Conservation (phyloP, 78 protist genomes). For the Dictyostelium firmibasis region DNA sequence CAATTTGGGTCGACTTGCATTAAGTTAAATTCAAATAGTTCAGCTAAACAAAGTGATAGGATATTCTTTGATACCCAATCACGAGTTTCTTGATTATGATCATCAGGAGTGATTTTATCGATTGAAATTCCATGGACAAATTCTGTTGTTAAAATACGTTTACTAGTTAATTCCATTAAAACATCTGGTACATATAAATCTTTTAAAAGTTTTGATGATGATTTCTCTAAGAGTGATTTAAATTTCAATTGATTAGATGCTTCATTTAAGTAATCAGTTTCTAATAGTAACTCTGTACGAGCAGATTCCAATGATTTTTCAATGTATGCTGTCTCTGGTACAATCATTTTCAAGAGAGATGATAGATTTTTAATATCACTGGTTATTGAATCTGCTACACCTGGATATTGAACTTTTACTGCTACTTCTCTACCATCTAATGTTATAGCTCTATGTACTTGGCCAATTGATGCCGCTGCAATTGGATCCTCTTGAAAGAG, state of each 20-base stretch:
- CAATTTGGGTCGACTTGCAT: conserved; percentile 96
- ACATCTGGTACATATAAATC: conserved; percentile 65
- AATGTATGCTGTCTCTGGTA: conserved; percentile 89
- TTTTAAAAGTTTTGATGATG: not conserved
- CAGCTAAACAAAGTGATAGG: conserved; percentile 81
- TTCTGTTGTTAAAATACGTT: conserved; percentile 83
- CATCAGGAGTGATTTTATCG: conserved; percentile 33
- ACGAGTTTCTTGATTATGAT: conserved; percentile 46
- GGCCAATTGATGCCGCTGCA: conserved; percentile 95
- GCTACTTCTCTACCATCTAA: conserved; percentile 86
- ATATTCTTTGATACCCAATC: conserved; percentile 62
- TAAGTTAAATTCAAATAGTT: conserved; percentile 84
- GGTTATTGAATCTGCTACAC: conserved; percentile 90
- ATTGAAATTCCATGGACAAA: conserved; percentile 75
- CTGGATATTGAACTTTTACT: conserved; percentile 91
- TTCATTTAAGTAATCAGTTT: conserved; percentile 91
- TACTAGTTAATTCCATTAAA: conserved; percentile 7
- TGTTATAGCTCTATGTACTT: conserved; percentile 88
- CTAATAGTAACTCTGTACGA: conserved; percentile 77
- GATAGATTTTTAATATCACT: conserved; percentile 83
- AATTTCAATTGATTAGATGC: conserved; percentile 61
- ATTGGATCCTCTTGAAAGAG: conserved; percentile 86
- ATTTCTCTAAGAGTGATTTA: not conserved
- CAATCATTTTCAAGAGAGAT: conserved; percentile 67
- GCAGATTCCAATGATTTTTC: conserved; percentile 84